Percentiles rank a stretch among this genome's conserved stretches.
These are phyloP conservation scores for Flaveria bidentis DNA, from an alignment of 129 eudicot species.

Conservation along the genomic window DNA sequence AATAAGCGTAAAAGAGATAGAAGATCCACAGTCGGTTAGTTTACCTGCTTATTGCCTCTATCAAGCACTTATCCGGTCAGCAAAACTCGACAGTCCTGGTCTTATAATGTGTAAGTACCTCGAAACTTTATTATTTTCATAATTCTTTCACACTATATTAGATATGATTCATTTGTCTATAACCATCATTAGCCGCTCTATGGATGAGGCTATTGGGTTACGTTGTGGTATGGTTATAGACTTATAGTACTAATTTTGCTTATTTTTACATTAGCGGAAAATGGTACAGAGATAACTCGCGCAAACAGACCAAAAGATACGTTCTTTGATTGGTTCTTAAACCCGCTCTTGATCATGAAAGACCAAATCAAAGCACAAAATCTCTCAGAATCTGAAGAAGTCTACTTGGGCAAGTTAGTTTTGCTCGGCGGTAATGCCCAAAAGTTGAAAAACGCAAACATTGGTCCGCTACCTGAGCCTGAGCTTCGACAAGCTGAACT, in stretches of 20 bases:
- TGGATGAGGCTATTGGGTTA: no score
- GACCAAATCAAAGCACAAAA: conserved; percentile 83
- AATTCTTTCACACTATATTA: neutral
- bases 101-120: conserved; percentile 59
- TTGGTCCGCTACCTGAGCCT: conserved; percentile 65
- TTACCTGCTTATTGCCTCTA: conserved; percentile 78
- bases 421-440: conserved; percentile 51
- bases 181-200: no score
- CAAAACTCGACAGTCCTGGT: conserved; percentile 62
- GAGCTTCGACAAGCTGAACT: conserved; percentile 82
- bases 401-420: conserved; percentile 65
- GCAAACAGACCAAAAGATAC: conserved; percentile 76
- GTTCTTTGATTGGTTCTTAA: conserved; percentile 80
- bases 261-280: conserved; percentile 46
- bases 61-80: conserved; percentile 67
- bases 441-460: conserved; percentile 51
- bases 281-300: conserved; percentile 63
- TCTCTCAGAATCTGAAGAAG: conserved; percentile 66
- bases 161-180: neutral
- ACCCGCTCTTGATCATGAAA: conserved; percentile 77
- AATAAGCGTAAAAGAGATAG: conserved; percentile 66
- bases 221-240: no score
- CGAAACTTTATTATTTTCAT: conserved; percentile 3
- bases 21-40: conserved; percentile 66
- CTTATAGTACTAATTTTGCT: neutral